A percentile compares a stretch with the other conserved stretches of the same genome.
Evolutionary conservation across 2,329 filamentous ascomycete species (phyloP).

Genomic region (Neurospora crassa): DNA sequence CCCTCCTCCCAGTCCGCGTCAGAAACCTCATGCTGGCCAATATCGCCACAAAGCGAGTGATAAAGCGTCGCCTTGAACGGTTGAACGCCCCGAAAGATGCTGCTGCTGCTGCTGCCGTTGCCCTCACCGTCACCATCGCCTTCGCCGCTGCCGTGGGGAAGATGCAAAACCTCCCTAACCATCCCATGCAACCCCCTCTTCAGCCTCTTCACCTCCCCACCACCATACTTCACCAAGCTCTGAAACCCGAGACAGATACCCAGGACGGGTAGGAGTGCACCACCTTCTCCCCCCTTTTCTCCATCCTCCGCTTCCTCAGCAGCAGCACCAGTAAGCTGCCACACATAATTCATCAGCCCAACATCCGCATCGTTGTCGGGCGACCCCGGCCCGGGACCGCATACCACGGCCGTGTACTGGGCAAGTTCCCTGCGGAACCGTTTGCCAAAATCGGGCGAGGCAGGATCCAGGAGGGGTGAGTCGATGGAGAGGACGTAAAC

Average conservation of each 20-base stretch:
- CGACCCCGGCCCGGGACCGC: slow-evolving; percentile 83
- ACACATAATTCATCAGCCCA: slow-evolving; percentile 70
- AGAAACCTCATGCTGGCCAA: slow-evolving; percentile 36
- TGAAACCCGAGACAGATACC: slow-evolving; percentile 90
- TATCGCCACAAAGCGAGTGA: slow-evolving; percentile 52
- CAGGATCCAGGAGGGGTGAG: slow-evolving; percentile 37
- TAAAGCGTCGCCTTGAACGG: slow-evolving; percentile 66
- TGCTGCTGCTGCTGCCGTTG: slow-evolving; percentile 19
- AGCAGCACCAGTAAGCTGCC: slow-evolving; percentile 48
- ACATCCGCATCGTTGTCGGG: slow-evolving; percentile 65
- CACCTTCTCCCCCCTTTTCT: no score
- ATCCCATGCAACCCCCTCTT: slow-evolving; percentile 74
- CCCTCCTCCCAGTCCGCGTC: slow-evolving; percentile 25
- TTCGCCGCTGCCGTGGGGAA: slow-evolving; percentile 3
- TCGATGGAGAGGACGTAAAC: slow-evolving; percentile 69
- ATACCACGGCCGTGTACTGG: slow-evolving; percentile 74
- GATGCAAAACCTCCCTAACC: slow-evolving; percentile 57
- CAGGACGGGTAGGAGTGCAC: slow-evolving; percentile 60
- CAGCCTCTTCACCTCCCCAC: slow-evolving; percentile 56
- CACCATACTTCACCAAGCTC: slow-evolving; percentile 61
- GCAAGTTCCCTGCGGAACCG: slow-evolving; percentile 39
- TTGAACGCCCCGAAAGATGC: slow-evolving; percentile 56
- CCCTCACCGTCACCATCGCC: slow-evolving; percentile 2
- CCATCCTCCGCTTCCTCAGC: slow-evolving; percentile 26
- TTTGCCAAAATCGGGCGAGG: neutral